Base-by-base conservation (phyloP, 1,284 basidiomycete genomes). In the Meira nashicola region DNA sequence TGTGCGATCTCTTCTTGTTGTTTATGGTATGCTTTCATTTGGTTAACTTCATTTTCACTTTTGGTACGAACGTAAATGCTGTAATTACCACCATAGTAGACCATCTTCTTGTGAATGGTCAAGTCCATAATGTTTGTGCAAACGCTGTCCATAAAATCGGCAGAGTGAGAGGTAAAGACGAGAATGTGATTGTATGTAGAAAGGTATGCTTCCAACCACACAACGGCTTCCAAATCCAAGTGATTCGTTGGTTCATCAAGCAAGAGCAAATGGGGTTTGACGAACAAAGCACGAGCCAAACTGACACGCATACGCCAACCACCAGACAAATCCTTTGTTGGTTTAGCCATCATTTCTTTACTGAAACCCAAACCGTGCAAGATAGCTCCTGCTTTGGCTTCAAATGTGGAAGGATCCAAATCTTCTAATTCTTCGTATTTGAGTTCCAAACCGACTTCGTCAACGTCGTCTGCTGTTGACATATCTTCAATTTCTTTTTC, bases 251-350 rank as follows among this genome's bases (percentile, higher is more conserved):
- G 79, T 72, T 77, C 78, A 62, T 96, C 93, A 65, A 96, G 86
- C 38, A 97, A 82, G 28, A 97, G 83, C 23, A 97, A 81, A 82
- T 98, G 94, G 5, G 94, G 93, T 82, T 95, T 96, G 80, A 97
- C 82, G 81, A 98, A 97, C 54, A 98, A 84, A 0, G 94, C 94
- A 64, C 93, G 86, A 25, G 94, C 94, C 53, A 98, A 87, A 14
- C 95, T 90, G 62, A 98, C 93, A 79, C 95, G 87, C 94, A 97
- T 97, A 65, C 94, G 85, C 94, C 94, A 97, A 76, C 93, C 93
- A 85, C 93, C 94, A 74, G 87, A 89, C 91, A 98, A 95, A 80
- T 97, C 94, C 82, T 92, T 94, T 56, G 94, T 97, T 14, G 93
- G 89, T 80, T 90, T 91, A 79, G 84, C 85, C 93, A 97, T 96